Evolutionary conservation across 305 asterid species (phyloP).

Genomic region (Vinca major): DNA sequence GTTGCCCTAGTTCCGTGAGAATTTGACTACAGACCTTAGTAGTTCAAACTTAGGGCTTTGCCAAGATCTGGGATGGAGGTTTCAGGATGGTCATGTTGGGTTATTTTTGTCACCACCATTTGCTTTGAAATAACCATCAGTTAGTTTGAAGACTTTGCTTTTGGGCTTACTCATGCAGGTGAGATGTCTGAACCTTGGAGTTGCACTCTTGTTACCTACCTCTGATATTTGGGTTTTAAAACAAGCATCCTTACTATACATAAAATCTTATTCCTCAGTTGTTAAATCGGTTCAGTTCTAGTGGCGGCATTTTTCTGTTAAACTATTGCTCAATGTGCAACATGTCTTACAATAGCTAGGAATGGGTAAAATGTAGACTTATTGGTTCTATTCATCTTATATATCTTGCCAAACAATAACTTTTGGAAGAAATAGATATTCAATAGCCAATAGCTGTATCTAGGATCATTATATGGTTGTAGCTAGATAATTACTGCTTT

Average conservation of each 20-base stretch:
- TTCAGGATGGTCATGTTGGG: constrained; percentile 23
- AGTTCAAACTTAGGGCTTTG: constrained; percentile 33
- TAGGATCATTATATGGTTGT: constrained; percentile 24
- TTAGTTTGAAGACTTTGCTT: constrained; percentile 36
- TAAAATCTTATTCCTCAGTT: constrained; percentile 6
- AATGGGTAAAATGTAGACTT: constrained; percentile 8
- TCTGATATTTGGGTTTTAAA: constrained; percentile 8
- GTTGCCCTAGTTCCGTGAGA: constrained; percentile 37
- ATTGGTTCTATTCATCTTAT: constrained; percentile 14
- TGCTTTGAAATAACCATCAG: constrained; percentile 34
- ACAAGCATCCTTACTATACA: constrained; percentile 12
- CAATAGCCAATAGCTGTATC: constrained; percentile 18
- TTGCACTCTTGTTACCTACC: constrained; percentile 7
- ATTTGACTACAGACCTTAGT: constrained; percentile 25
- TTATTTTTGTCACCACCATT: constrained; percentile 28
- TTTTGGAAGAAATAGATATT: constrained; percentile 17
- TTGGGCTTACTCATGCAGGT: constrained; percentile 34
- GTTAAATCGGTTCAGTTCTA: constrained; percentile 11
- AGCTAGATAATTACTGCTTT: constrained; percentile 35
- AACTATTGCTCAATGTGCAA: background rate
- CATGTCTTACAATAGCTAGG: constrained; percentile 1
- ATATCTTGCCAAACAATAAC: constrained; percentile 1
- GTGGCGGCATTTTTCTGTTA: background rate
- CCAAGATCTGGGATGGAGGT: constrained; percentile 28
- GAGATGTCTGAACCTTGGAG: constrained; percentile 27